These are phyloP conservation scores for Acmispon strigosus DNA, from an alignment of 306 rosid genomes.

Conservation along the genomic window DNA sequence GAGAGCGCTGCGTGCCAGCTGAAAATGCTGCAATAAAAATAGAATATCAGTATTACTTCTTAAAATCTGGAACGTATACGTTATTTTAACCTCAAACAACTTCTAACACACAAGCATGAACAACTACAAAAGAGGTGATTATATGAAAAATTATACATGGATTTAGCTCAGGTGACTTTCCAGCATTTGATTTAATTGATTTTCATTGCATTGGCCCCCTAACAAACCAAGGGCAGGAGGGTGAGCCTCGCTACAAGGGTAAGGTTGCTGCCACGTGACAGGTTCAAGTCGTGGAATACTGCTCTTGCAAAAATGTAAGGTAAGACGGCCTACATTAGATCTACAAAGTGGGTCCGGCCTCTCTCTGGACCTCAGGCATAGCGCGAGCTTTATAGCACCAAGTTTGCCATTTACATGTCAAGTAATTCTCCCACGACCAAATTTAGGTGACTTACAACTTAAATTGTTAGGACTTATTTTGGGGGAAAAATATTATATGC, in stretches of 20 bases:
- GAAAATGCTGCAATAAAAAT: slow-evolving; percentile 27
- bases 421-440: background rate
- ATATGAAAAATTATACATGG: background rate
- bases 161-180: background rate
- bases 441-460: background rate
- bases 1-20: slow-evolving; percentile 20
- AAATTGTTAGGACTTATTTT: background rate
- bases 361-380: no score
- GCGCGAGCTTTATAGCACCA: no score
- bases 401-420: background rate
- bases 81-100: background rate
- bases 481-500: background rate
- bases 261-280: no score
- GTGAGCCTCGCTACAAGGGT: no score
- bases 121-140: background rate
- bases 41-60: slow-evolving; percentile 3
- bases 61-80: background rate
- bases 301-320: no score
- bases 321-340: no score
- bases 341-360: no score
- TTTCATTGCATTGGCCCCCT: background rate
- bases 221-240: background rate
- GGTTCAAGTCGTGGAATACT: no score
- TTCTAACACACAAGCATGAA: background rate
- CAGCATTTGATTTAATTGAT: background rate